Evolutionary conservation across 768 basidiomycete genomes (phyloP).

Genomic region (Crucibulum laeve): DNA sequence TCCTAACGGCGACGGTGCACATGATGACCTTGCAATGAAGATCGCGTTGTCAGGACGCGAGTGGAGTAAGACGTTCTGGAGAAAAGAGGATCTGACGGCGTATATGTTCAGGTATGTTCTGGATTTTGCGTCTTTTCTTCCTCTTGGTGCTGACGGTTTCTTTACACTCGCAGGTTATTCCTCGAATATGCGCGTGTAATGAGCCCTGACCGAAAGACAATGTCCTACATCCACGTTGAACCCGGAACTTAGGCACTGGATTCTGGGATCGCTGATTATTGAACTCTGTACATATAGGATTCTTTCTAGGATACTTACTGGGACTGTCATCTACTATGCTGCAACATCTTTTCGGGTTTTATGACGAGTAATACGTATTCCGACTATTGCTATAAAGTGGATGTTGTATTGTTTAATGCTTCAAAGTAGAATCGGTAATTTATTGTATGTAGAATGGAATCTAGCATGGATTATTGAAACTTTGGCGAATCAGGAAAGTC

Average conservation of each 20-base stretch:
- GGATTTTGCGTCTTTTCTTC: not conserved
- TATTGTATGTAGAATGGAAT: too few relatives aligned
- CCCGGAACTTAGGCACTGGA: too few relatives aligned
- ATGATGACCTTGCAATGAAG: constrained; percentile 51
- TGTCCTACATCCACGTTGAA: constrained; percentile 19
- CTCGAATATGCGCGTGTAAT: constrained; percentile 47
- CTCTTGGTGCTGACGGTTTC: not conserved
- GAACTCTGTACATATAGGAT: not conserved
- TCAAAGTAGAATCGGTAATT: too few relatives aligned
- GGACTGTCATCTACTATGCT: too few relatives aligned
- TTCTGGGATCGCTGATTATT: too few relatives aligned
- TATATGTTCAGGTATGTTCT: constrained; percentile 49
- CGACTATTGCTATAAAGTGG: too few relatives aligned
- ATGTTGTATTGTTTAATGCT: too few relatives aligned
- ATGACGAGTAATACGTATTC: too few relatives aligned
- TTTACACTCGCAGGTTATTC: constrained; percentile 7
- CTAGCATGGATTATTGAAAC: too few relatives aligned
- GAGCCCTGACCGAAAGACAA: constrained; percentile 34
- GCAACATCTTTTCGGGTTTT: not conserved
- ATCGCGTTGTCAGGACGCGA: constrained; percentile 53
- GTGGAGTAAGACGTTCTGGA: constrained; percentile 59
- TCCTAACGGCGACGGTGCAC: constrained; percentile 43
- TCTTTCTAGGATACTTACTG: not conserved
- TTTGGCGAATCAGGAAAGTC: too few relatives aligned
- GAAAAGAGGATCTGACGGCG: constrained; percentile 54